Evolutionary conservation across 169 alveolate genomes (phyloP), one percentile per base, ranked within the genome.

Genomic region (Besnoitia besnoiti): DNA sequence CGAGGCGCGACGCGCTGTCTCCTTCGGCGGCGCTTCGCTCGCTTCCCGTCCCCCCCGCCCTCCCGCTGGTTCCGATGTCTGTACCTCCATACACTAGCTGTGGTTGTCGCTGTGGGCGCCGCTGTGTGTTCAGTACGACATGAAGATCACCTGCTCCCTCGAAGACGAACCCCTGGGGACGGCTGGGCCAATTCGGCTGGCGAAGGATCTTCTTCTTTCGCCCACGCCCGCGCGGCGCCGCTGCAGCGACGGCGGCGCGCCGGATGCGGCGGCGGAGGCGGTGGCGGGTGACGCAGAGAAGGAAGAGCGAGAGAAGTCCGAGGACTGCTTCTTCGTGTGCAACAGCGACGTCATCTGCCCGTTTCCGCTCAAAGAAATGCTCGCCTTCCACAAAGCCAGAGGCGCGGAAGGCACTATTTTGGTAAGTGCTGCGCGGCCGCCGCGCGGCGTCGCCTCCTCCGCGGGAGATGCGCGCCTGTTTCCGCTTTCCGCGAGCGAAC

Each of bases 101-200:
- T 14, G 44, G 16, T 42, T 7, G 44, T 19, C 42, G 0, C 2
- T 7, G 14, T 51, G 59, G 19, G 14, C 37, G 40, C 51, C 7
- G 8, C 21, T 85, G 19, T 35, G 27, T 33, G 33, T 21, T 35
- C 91, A 97, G 97, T 98, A 97, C 94, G 91, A 95, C 39, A 97
- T 99, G 59, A 97, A 97, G 91, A 98, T 99, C 62, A 97, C 97
- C 75, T 97, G 97, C 92, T 97, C 99, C 5, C 94, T 97, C 90
- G 99, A 99, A 96, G 97, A 97, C 19, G 98, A 96, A 59, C 99
- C 99, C n/a, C 95, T 99, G 79, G 99, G 99, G 37, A 99, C 99
- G 49, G 99, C 98, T 24, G 99, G 99, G 0, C 98, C 99, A 16
- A 94, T 98, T 40, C 96, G 96, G 37, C 94, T 97, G 84, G 99